These are phyloP conservation scores for Gossypium davidsonii DNA, from an alignment of 441 rosid species.

Conservation along the genomic window DNA sequence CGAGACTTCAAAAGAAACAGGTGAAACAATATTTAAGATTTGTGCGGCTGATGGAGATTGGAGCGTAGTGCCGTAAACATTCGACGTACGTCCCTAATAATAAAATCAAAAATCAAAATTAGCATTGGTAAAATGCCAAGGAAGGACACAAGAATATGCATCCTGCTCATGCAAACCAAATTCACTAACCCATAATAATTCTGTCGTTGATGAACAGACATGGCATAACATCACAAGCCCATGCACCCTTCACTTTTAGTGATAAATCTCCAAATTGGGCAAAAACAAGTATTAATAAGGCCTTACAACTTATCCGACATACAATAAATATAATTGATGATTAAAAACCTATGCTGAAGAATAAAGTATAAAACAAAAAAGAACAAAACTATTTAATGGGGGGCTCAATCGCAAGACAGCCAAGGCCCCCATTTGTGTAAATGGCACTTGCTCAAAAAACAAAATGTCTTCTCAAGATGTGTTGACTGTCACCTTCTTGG, in stretches of 20 bases:
- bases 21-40: background rate
- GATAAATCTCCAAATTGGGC: background rate
- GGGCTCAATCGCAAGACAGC: conserved; percentile 23
- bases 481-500: conserved; percentile 11
- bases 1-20: background rate
- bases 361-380: background rate
- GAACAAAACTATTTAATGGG: conserved; percentile 24
- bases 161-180: background rate
- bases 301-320: conserved; percentile 9
- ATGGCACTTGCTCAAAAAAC: conserved; percentile 41
- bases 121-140: background rate
- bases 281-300: background rate
- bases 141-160: background rate
- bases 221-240: background rate
- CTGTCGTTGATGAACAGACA: background rate
- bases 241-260: background rate
- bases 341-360: conserved; percentile 20
- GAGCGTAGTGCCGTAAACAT: background rate
- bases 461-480: conserved; percentile 33
- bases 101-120: background rate
- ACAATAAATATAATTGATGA: background rate
- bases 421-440: conserved; percentile 24
- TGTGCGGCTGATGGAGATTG: background rate
- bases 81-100: no score
- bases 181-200: background rate